A percentile compares a stretch with the other conserved stretches of the same genome.
Evolutionary conservation across 176 grass and related monocot species (phyloP).

Genomic region (Sorghum bicolor): Sorghum_bicolor_NCBIv3 NC_012870.2:72652001-72652500

Average conservation of each 20-base stretch:
- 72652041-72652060: conserved; percentile 82
- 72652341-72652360: neutral
- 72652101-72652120: conserved; percentile 90
- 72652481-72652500: neutral
- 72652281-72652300: neutral
- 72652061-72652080: conserved; percentile 77
- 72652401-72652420: neutral
- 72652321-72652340: neutral
- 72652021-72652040: conserved; percentile 76
- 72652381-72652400: neutral
- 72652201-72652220: conserved; percentile 57
- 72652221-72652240: conserved; percentile 7
- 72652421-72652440: neutral
- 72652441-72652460: conserved; percentile 4
- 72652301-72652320: neutral
- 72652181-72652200: conserved; percentile 87
- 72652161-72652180: conserved; percentile 77
- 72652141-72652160: conserved; percentile 86
- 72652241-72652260: neutral
- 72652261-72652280: neutral
- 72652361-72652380: neutral
- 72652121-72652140: conserved; percentile 87
- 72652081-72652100: conserved; percentile 72
- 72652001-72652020: conserved; percentile 93
- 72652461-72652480: neutral